A percentile compares a stretch with the other conserved stretches of the same genome.
These are phyloP conservation scores for Aspergillus olivimuriae DNA, from an alignment of 495 filamentous ascomycete species.

Conservation along the genomic window DNA sequence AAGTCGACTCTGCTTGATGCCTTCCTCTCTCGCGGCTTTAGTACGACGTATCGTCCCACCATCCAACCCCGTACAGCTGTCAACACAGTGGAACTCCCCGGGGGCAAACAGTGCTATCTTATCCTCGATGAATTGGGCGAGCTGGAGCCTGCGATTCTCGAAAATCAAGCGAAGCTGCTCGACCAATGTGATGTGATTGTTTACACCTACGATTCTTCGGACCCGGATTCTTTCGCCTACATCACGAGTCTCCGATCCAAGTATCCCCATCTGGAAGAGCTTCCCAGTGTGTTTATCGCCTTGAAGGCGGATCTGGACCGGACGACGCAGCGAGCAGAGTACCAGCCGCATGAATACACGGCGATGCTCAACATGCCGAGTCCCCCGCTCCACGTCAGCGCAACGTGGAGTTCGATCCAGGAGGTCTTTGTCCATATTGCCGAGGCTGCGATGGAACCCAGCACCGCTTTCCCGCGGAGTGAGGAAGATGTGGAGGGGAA, in stretches of 20 bases:
- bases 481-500: slow-evolving; percentile 78
- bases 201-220: slow-evolving; percentile 94
- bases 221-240: slow-evolving; percentile 90
- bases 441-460: slow-evolving; percentile 85
- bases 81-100: slow-evolving; percentile 92
- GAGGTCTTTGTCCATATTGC: slow-evolving; percentile 88
- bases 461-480: slow-evolving; percentile 76
- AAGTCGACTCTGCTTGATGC: slow-evolving; percentile 87
- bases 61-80: slow-evolving; percentile 90
- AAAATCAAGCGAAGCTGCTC: slow-evolving; percentile 85
- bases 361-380: slow-evolving; percentile 63
- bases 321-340: slow-evolving; percentile 82
- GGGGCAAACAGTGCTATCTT: slow-evolving; percentile 94
- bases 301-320: slow-evolving; percentile 93
- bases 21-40: slow-evolving; percentile 84
- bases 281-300: slow-evolving; percentile 86
- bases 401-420: slow-evolving; percentile 81
- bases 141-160: slow-evolving; percentile 84
- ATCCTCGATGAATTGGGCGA: slow-evolving; percentile 96
- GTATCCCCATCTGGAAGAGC: slow-evolving; percentile 74
- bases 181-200: slow-evolving; percentile 89
- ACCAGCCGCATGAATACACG: slow-evolving; percentile 91
- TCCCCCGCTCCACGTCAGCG: slow-evolving; percentile 87
- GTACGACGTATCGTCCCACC: slow-evolving; percentile 81
- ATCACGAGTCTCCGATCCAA: slow-evolving; percentile 74